Evolutionary conservation across 768 basidiomycete species (phyloP), one percentile per base, ranked within the genome.

Genomic region (Trametes cinnabarina): DNA sequence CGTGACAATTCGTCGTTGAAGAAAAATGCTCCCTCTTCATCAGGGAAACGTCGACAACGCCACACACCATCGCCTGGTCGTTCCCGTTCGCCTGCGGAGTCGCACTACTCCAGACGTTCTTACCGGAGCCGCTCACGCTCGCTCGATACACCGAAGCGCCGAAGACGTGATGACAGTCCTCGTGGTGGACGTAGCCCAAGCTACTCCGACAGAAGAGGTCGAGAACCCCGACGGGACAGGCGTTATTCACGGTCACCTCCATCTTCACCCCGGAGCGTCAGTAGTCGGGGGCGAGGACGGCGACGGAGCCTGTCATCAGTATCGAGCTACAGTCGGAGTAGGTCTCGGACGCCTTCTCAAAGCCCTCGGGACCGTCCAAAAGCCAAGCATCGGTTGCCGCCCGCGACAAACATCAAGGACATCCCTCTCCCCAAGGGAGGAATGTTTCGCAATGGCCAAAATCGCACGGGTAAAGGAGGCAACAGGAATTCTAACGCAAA

Each of bases 91-190:
- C 85, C 84, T 12, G 74, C 83, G 11, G 84, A 81, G 40, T 89
- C 89, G n/a, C 79, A 78, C 60, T 82, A 80, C 51, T 87, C 87
- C 20, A 81, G 74, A 47, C 81, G 74, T 39, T 88, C 87, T 22
- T 86, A 85, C 44, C 78, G 81, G 43, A 84, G 81, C 57, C 86
- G 82, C 34, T 88, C 87, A 26, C 80, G 76, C 42, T 87, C 89
- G 17, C 39, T 85, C 82, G 34, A 67, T 72, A 55, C 88, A 22
- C 86, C 87, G 19, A 85, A 85, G 67, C 81, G 79, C 23, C 77
- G 75, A 43, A 79, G 82, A 44, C 76, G 78, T 59, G 82, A 80
- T 56, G 73, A 77, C 10, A 86, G 82, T 67, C 81, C 59, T 8
- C 69, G 69, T 42, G 71, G 68, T 14, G 69, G 76, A 20, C 78